Evolutionary conservation across 164 flowering plant species (phyloP).

Genomic region (Aristolochia fimbriata): DNA sequence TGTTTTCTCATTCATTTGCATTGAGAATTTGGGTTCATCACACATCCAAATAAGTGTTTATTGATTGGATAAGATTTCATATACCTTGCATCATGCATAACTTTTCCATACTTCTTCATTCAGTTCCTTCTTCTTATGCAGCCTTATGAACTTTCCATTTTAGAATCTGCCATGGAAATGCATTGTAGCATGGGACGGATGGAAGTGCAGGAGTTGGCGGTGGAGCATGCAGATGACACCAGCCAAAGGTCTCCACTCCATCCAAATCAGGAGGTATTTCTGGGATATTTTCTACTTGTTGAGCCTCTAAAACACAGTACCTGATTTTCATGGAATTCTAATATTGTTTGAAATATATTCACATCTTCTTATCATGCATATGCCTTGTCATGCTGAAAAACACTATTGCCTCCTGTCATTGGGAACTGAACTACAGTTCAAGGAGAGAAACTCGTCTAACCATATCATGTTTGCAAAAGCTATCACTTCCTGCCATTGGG

Average conservation of each 20-base stretch:
- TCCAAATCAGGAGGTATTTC: constrained; percentile 2
- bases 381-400: neutral
- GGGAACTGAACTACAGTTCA: neutral
- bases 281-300: neutral
- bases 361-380: neutral
- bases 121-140: neutral
- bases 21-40: too few species aligned
- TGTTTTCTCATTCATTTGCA: too few species aligned
- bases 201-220: neutral
- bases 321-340: neutral
- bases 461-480: too few species aligned
- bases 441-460: too few species aligned
- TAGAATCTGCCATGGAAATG: neutral
- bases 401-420: neutral
- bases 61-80: too few species aligned
- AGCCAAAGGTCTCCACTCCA: neutral
- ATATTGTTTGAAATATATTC: neutral
- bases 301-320: neutral
- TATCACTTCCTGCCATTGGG: neutral
- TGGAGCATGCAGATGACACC: neutral
- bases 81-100: too few species aligned
- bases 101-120: too few species aligned
- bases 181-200: neutral
- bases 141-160: neutral
- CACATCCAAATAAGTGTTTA: too few species aligned